phyloP scores from a whole-genome alignment of 2,329 filamentous ascomycete species.

The Pseudogymnoascus sp. region DNA sequence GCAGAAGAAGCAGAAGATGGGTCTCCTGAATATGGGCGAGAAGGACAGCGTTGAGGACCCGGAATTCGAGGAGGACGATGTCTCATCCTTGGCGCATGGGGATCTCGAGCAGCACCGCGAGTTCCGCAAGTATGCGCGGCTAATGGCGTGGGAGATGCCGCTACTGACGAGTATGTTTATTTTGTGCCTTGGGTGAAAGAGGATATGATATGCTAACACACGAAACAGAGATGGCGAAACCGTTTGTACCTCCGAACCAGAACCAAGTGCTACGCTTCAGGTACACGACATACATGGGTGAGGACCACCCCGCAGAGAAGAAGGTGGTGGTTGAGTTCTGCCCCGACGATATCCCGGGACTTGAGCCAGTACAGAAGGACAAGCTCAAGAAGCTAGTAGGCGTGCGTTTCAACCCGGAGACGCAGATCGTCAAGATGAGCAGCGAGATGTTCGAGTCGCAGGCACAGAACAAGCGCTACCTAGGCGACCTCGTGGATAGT shows the following conservation, averaged over 20 bases:
- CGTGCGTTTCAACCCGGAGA: conserved; percentile 78
- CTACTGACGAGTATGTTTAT: conserved; percentile 70
- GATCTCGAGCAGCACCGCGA: conserved; percentile 87
- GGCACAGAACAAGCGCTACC: conserved; percentile 94
- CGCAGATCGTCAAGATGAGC: conserved; percentile 77
- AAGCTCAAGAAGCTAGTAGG: conserved; percentile 89
- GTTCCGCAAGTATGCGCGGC: conserved; percentile 76
- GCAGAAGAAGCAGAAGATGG: conserved; percentile 20
- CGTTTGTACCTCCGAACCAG: conserved; percentile 64
- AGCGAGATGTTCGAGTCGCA: conserved; percentile 83
- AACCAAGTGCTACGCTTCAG: conserved; percentile 80
- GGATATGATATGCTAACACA: conserved; percentile 16
- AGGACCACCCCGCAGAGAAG: conserved; percentile 80
- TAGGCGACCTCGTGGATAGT: conserved; percentile 69
- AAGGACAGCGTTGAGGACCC: conserved; percentile 24
- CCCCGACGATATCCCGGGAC: conserved; percentile 60
- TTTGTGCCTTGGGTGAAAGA: conserved; percentile 6
- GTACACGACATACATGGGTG: conserved; percentile 94
- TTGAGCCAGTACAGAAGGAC: conserved; percentile 60
- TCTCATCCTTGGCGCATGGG: conserved; percentile 73
- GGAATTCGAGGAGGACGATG: conserved; percentile 73
- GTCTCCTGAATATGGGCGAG: conserved; percentile 30
- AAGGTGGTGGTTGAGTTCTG: conserved; percentile 94
- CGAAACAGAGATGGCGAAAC: conserved; percentile 67
- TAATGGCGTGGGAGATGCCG: conserved; percentile 95